These are phyloP conservation scores for Rhynchospora tenuis DNA, from an alignment of 176 grass and related monocot genomes.

Conservation along the genomic window DNA sequence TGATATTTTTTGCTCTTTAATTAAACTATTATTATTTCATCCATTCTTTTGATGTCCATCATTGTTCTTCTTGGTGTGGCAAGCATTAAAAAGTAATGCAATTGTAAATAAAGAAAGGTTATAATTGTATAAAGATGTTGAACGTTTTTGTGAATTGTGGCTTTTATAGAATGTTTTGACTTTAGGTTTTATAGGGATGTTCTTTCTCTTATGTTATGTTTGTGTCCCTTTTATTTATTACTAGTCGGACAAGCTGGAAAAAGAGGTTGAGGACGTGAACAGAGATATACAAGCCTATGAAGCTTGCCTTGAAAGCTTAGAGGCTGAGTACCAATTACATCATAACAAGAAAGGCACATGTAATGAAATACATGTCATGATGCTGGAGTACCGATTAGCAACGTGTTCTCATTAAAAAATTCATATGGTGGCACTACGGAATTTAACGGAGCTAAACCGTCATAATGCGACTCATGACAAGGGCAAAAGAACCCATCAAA, in stretches of 20 bases:
- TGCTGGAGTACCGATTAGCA: constrained; percentile 37
- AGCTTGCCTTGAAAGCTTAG: too few species aligned
- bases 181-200: neutral
- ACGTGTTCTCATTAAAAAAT: constrained; percentile 72
- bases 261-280: too few species aligned
- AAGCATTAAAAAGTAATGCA: too few species aligned
- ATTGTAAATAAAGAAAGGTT: neutral
- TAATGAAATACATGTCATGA: constrained; percentile 4
- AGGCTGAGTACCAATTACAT: too few species aligned
- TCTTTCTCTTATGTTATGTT: neutral
- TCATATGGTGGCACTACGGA: constrained; percentile 65
- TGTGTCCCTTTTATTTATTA: neutral
- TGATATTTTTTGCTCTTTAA: too few species aligned
- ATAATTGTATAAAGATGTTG: neutral
- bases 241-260: neutral
- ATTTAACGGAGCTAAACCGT: constrained; percentile 73
- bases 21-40: too few species aligned
- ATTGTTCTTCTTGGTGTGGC: too few species aligned
- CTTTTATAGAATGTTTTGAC: neutral
- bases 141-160: neutral
- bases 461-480: constrained; percentile 76
- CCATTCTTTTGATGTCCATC: too few species aligned
- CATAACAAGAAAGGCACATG: neutral
- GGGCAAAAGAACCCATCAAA: constrained; percentile 82
- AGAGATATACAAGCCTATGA: too few species aligned